Base-by-base conservation (phyloP, 768 basidiomycete genomes). In the Guyanaporus albipodus region DNA sequence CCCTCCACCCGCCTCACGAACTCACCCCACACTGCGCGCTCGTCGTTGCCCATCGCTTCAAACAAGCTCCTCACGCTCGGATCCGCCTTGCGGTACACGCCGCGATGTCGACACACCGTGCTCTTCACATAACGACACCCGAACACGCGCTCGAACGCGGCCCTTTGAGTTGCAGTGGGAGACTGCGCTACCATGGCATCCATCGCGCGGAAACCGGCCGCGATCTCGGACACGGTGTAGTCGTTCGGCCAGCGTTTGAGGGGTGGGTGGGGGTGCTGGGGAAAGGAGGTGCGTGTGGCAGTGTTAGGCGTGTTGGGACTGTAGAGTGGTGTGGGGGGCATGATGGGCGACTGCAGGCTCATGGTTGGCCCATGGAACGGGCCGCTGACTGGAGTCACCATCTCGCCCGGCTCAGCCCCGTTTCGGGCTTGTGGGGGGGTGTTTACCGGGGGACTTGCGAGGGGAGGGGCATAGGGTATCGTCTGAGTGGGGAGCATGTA, bases 161-260 rank as follows among this genome's bases (percentile, higher is more conserved):
- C 67, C n/a, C 77, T 77, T 55, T 85, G 84, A 4, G 81, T 85
- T 55, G 79, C 70, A 62, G 70, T 52, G 66, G 73, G 33, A 47
- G 58, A 59, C 41, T 65, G 57, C 0, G 57, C 52, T 8, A 67
- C 66, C 33, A 74, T 53, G n/a, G 45, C 17, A 43, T 73, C 70
- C 71, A 76, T 76, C 32, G 75, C 65, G 29, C 70, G 72, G 61
- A 87, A 84, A 2, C 85, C 84, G 2, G 63, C 59, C 1, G 82
- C 74, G 46, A 86, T 70, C 59, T 86, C 83, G 40, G 72, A 74
- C 18, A 87, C 84, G 8, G 79, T 80, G 60, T 83, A 85, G 65
- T 86, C 85, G 57, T 85, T 85, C 28, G 85, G 85, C 85, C 85
- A 87, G 12, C 82, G 78, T 58, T 85, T 85, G 23, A 83, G 68